Conservation (phyloP, 225 moss, liverwort and hornwort species). For the Anthoceros angustus region DNA sequence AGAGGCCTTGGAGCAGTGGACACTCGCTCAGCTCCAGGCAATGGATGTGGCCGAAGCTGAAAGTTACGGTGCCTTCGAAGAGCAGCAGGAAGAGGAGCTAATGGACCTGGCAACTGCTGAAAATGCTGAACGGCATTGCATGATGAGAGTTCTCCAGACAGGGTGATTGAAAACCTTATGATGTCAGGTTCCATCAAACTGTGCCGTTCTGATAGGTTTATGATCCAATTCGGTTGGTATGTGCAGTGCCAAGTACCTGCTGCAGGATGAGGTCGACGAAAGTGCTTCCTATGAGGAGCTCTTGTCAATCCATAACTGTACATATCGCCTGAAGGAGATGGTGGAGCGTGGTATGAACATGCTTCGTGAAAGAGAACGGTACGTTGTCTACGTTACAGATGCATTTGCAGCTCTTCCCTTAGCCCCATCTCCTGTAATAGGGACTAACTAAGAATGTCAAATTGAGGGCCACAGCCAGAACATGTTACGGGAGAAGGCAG, state of each 20-base stretch:
- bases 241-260: not conserved
- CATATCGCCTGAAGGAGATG: not conserved
- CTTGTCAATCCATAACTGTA: not conserved
- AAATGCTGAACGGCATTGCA: not conserved
- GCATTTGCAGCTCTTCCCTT: too few relatives aligned
- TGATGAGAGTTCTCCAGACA: slow-evolving; percentile 2
- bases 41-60: slow-evolving; percentile 1
- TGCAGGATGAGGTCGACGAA: not conserved
- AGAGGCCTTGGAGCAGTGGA: slow-evolving; percentile 1
- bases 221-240: not conserved
- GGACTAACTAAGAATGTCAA: too few relatives aligned
- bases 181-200: not conserved
- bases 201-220: not conserved
- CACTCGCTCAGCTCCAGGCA: not conserved
- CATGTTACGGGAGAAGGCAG: not conserved
- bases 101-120: slow-evolving; percentile 1
- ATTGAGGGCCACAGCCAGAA: not conserved
- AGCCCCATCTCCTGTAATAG: too few relatives aligned
- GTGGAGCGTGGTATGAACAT: slow-evolving; percentile 2
- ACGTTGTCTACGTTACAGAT: not conserved
- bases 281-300: not conserved
- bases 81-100: not conserved
- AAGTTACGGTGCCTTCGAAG: not conserved
- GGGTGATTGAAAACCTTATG: not conserved
- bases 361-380: not conserved